phyloP scores from a whole-genome alignment of 2,329 filamentous ascomycete genomes.

The Aspergillus pseudoterreus region DNA sequence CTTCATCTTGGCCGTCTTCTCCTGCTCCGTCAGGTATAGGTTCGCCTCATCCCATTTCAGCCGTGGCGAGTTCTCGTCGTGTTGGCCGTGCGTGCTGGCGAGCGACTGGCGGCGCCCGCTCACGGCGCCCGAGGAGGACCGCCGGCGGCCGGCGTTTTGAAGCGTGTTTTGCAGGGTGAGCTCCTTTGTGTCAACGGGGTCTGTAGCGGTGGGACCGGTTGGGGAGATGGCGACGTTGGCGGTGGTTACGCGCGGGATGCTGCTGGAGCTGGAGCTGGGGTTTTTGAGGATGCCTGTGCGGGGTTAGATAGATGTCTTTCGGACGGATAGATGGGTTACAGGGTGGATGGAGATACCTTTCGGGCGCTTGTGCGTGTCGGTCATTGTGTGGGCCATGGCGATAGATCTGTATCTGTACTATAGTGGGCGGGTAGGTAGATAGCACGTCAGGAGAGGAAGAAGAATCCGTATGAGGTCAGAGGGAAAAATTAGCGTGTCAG shows the following conservation, averaged over 20 bases:
- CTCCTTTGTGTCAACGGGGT: conserved; percentile 68
- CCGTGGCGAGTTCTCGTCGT: conserved; percentile 63
- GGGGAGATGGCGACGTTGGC: conserved; percentile 20
- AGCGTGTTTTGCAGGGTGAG: conserved; percentile 91
- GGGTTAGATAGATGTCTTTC: background rate
- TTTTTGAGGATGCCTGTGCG: conserved; percentile 87
- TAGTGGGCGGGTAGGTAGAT: background rate
- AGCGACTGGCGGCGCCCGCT: conserved; percentile 65
- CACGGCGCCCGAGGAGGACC: conserved; percentile 68
- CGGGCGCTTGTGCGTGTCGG: conserved; percentile 35
- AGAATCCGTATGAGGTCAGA: background rate
- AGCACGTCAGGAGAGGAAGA: background rate
- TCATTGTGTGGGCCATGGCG: conserved; percentile 30
- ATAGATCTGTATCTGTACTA: conserved; percentile 3
- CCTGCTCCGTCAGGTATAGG: conserved; percentile 93
- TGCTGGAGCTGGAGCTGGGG: conserved; percentile 41
- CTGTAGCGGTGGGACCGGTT: conserved; percentile 35
- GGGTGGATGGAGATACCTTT: conserved; percentile 30
- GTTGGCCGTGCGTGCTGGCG: conserved; percentile 39
- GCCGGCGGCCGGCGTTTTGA: conserved; percentile 83
- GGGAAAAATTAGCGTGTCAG: background rate
- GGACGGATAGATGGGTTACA: background rate
- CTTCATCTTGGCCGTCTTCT: conserved; percentile 95
- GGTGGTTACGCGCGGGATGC: conserved; percentile 54
- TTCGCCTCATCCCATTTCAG: conserved; percentile 99